Conservation (phyloP, 108 stramenopile genomes). For the Pseudonitzschia pungens region DNA sequence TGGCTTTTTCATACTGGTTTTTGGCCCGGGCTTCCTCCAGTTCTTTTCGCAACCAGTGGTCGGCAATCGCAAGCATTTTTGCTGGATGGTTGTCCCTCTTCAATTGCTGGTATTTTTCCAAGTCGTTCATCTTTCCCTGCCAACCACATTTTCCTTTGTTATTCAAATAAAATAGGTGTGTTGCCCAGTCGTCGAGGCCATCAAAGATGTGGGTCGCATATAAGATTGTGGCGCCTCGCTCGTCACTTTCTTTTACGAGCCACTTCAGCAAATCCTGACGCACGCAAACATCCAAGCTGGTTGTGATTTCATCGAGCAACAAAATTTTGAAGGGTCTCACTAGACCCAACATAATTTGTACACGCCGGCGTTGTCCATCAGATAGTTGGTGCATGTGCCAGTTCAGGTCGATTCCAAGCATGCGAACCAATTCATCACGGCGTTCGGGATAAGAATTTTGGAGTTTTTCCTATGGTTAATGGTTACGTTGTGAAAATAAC, state of each 20-base stretch:
- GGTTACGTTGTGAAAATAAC: too few species aligned
- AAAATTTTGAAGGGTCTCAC: constrained; percentile 95
- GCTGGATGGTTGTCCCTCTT: constrained; percentile 74
- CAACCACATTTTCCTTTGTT: constrained; percentile 73
- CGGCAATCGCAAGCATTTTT: constrained; percentile 82
- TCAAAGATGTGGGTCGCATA: constrained; percentile 99
- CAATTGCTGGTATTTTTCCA: constrained; percentile 73
- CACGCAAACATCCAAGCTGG: constrained; percentile 94
- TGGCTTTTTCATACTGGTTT: constrained; percentile 66
- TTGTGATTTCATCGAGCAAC: constrained; percentile 96
- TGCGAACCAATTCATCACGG: constrained; percentile 90
- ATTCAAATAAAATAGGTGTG: constrained; percentile 72
- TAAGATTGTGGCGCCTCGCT: constrained; percentile 90
- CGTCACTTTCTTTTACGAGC: constrained; percentile 90
- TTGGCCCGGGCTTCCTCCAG: constrained; percentile 54
- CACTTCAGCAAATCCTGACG: constrained; percentile 91
- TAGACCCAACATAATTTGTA: constrained; percentile 94
- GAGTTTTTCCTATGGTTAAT: constrained; percentile 37
- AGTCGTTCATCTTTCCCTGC: constrained; percentile 78
- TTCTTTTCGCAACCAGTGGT: constrained; percentile 84
- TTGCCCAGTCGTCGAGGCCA: constrained; percentile 58
- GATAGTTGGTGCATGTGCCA: constrained; percentile 96
- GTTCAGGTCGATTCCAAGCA: constrained; percentile 93
- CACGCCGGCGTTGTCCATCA: constrained; percentile 94
- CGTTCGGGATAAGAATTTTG: constrained; percentile 95